Conservation (phyloP, 345 rosid species). For the Alliaria petiolata region DNA sequence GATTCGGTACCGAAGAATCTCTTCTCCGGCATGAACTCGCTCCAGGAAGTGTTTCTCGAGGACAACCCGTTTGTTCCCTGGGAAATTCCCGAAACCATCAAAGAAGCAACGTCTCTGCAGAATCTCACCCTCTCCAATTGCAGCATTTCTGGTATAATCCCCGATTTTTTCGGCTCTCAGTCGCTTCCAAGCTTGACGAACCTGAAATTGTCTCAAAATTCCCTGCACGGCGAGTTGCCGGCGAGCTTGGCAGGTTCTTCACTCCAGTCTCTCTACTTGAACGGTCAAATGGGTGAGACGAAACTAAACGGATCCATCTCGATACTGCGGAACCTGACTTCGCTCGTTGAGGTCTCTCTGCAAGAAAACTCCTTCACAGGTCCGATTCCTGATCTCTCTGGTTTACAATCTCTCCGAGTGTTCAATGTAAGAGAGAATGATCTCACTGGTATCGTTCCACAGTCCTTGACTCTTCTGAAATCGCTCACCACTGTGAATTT, state of each 20-base stretch:
- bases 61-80: conserved; percentile 47
- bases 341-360: conserved; percentile 53
- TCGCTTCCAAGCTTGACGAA: conserved; percentile 37
- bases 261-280: conserved; percentile 49
- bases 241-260: conserved; percentile 28
- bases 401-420: conserved; percentile 22
- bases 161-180: conserved; percentile 38
- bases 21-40: conserved; percentile 47
- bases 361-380: conserved; percentile 62
- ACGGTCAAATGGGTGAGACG: conserved; percentile 34
- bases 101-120: conserved; percentile 41
- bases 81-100: conserved; percentile 50
- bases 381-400: conserved; percentile 62
- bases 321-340: conserved; percentile 52
- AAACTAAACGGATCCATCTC: conserved; percentile 54
- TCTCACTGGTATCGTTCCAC: conserved; percentile 65
- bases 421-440: conserved; percentile 61
- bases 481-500: conserved; percentile 45
- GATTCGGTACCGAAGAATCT: conserved; percentile 50
- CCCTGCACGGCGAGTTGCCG: conserved; percentile 54
- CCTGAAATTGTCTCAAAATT: conserved; percentile 46
- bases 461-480: conserved; percentile 34
- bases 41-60: conserved; percentile 38
- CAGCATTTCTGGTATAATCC: conserved; percentile 49
- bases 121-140: conserved; percentile 47